Evolutionary conservation across 2,329 filamentous ascomycete species (phyloP).

Genomic region (Pseudogymnoascus sp.): DNA sequence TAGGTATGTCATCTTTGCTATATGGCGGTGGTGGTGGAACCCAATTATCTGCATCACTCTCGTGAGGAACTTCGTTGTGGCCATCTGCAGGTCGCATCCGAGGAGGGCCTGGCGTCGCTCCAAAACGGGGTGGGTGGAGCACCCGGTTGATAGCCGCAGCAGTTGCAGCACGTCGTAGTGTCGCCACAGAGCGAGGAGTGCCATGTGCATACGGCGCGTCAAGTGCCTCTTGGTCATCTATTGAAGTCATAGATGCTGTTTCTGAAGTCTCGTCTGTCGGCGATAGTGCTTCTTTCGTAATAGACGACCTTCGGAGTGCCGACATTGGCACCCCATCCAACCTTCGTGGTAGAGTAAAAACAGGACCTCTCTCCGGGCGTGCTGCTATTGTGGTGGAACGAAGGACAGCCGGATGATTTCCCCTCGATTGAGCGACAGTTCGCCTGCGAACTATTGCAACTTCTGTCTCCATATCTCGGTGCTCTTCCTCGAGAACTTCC

Average conservation of each 20-base stretch:
- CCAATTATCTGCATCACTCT: constrained; percentile 85
- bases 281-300: constrained; percentile 11
- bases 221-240: constrained; percentile 41
- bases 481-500: constrained; percentile 64
- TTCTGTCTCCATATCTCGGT: constrained; percentile 65
- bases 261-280: constrained; percentile 15
- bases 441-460: constrained; percentile 70
- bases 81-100: constrained; percentile 63
- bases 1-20: constrained; percentile 46
- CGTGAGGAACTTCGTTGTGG: constrained; percentile 66
- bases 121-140: constrained; percentile 50
- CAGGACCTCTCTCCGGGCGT: constrained; percentile 6
- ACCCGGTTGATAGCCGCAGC: constrained; percentile 68
- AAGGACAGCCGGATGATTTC: constrained; percentile 39
- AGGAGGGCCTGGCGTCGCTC: constrained; percentile 40
- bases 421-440: constrained; percentile 57
- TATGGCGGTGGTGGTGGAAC: constrained; percentile 79
- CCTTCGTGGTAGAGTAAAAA: neutral
- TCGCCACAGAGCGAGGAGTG: constrained; percentile 61
- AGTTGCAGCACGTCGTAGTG: constrained; percentile 63
- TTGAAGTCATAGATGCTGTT: constrained; percentile 19
- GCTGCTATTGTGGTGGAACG: constrained; percentile 39
- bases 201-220: constrained; percentile 68
- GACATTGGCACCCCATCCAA: neutral
- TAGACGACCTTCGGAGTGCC: constrained; percentile 11